A percentile compares a stretch with the other conserved stretches of the same genome.
These are phyloP conservation scores for Pisolithus tinctorius DNA, from an alignment of 768 basidiomycete genomes.

Conservation along the genomic window DNA sequence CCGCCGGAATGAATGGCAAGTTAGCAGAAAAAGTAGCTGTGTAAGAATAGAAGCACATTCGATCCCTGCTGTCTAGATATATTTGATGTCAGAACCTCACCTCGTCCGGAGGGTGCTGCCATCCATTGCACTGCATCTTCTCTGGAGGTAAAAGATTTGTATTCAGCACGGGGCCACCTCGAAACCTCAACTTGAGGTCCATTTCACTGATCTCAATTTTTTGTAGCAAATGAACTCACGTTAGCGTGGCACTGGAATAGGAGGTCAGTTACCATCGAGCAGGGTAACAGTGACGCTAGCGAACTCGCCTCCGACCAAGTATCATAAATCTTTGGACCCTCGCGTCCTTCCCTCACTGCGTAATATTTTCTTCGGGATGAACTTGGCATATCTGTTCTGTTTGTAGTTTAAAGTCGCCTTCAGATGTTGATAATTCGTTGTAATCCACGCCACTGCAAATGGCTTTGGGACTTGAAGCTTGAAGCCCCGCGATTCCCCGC, in stretches of 20 bases:
- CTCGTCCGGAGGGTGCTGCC: constrained; percentile 10
- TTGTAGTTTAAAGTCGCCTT: not conserved
- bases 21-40: not conserved
- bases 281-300: not conserved
- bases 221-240: constrained; percentile 20
- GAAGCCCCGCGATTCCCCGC: no score
- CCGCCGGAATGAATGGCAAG: not conserved
- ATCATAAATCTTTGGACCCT: constrained; percentile 50
- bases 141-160: constrained; percentile 44
- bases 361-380: constrained; percentile 42
- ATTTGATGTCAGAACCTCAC: constrained; percentile 1
- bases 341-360: constrained; percentile 51
- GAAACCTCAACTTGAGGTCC: constrained; percentile 34
- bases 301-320: constrained; percentile 54
- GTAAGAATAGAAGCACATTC: not conserved
- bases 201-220: not conserved
- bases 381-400: constrained; percentile 21
- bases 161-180: constrained; percentile 44
- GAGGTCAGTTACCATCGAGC: not conserved
- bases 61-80: not conserved
- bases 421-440: not conserved
- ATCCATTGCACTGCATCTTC: constrained; percentile 49
- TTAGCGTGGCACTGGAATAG: constrained; percentile 39
- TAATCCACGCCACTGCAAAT: not conserved
- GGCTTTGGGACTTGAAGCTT: no score